These are phyloP conservation scores for Trichoderma gamsii DNA, from an alignment of 495 filamentous ascomycete genomes.

Conservation along the genomic window DNA sequence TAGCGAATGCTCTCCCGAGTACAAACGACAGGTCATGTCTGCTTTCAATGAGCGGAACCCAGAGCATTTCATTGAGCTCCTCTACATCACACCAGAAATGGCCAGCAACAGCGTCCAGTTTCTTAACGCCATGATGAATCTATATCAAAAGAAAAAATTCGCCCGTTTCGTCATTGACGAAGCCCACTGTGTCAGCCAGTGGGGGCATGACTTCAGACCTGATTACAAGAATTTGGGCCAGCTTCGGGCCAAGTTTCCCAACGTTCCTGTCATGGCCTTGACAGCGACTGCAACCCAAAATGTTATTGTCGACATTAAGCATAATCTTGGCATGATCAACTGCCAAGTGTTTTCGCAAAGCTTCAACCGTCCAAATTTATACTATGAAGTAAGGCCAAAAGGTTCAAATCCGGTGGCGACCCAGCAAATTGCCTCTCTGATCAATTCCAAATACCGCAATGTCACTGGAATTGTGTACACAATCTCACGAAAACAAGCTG, in stretches of 20 bases:
- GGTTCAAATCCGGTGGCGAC: constrained; percentile 41
- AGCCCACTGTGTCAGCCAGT: constrained; percentile 97
- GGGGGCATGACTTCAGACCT: constrained; percentile 97
- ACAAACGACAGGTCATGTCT: constrained; percentile 54
- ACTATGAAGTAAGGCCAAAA: constrained; percentile 69
- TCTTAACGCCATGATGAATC: constrained; percentile 49
- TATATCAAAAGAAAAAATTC: constrained; percentile 61
- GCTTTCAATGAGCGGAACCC: constrained; percentile 53
- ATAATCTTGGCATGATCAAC: constrained; percentile 72
- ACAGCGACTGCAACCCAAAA: constrained; percentile 93
- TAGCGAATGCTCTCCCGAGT: constrained; percentile 54
- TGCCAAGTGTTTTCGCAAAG: constrained; percentile 80
- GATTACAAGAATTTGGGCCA: constrained; percentile 86
- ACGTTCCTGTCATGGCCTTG: constrained; percentile 85
- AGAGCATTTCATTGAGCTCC: constrained; percentile 67
- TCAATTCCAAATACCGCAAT: constrained; percentile 56
- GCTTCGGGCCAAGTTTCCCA: constrained; percentile 59
- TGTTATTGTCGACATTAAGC: constrained; percentile 82
- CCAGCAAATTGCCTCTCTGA: constrained; percentile 63
- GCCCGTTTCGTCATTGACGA: constrained; percentile 95
- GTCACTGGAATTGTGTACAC: constrained; percentile 94
- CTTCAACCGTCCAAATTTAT: constrained; percentile 90
- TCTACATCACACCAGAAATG: constrained; percentile 98
- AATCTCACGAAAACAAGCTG: constrained; percentile 75
- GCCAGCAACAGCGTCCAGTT: constrained; percentile 68